Percentiles rank a stretch among this genome's conserved stretches.
These are phyloP conservation scores for Barnettozyma wickerhamii DNA, from an alignment of 805 yeast genomes.

Conservation along the genomic window DNA sequence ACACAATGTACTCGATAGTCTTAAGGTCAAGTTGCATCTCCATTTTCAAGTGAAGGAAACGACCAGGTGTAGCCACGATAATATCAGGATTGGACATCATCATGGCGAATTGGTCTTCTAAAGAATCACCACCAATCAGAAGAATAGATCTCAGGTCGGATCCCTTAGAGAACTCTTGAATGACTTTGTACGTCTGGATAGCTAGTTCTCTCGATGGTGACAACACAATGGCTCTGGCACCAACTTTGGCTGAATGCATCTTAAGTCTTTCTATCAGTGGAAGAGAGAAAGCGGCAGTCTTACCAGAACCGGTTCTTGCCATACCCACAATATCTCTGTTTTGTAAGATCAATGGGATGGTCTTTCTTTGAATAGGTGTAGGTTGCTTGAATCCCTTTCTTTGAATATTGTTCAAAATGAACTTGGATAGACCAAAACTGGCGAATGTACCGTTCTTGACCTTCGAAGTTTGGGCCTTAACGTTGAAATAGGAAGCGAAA, in stretches of 20 bases:
- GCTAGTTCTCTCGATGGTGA: slow-evolving; percentile 98
- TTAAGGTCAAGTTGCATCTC: slow-evolving; percentile 89
- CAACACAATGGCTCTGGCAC: slow-evolving; percentile 81
- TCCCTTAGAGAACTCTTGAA: slow-evolving; percentile 82
- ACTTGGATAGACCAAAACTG: slow-evolving; percentile 81
- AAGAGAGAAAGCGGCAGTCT: slow-evolving; percentile 92
- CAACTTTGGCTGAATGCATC: slow-evolving; percentile 79
- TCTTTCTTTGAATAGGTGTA: slow-evolving; percentile 95
- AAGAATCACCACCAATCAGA: slow-evolving; percentile 96
- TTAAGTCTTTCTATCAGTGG: slow-evolving; percentile 87
- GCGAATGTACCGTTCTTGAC: slow-evolving; percentile 81
- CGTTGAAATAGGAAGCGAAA: slow-evolving; percentile 38
- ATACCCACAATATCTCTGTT: slow-evolving; percentile 95
- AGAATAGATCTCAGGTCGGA: slow-evolving; percentile 77
- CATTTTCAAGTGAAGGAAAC: slow-evolving; percentile 91
- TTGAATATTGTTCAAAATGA: slow-evolving; percentile 61
- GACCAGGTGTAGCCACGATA: slow-evolving; percentile 94
- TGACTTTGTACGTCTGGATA: slow-evolving; percentile 81
- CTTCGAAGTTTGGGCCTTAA: slow-evolving; percentile 46
- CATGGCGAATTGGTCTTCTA: slow-evolving; percentile 90
- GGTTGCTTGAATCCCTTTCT: slow-evolving; percentile 92
- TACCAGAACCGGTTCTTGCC: slow-evolving; percentile 99
- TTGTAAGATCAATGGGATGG: slow-evolving; percentile 85
- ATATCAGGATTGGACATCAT: slow-evolving; percentile 96
- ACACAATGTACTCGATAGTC: slow-evolving; percentile 83